Conservation (phyloP, 1,284 basidiomycete genomes). For the Cerioporus squamosus region DNA sequence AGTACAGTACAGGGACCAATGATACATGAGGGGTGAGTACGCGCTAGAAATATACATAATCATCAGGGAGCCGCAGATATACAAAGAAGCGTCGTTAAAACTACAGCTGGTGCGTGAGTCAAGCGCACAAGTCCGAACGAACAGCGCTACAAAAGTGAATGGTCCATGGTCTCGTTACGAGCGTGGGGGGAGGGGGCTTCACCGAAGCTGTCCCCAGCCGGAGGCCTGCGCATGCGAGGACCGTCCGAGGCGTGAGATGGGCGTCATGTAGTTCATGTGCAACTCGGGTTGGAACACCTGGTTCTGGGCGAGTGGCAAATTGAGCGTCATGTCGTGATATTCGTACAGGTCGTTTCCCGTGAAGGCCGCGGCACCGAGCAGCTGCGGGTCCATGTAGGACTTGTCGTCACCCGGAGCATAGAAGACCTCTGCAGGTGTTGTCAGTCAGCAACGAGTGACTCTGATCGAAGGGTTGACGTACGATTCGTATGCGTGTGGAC, state of each 20-base stretch:
- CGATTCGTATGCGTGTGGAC: not conserved
- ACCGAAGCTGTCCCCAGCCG: not conserved
- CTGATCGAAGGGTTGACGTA: not conserved
- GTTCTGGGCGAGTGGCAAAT: not conserved
- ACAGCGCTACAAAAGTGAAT: not conserved
- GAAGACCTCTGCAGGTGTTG: not conserved
- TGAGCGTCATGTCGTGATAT: not conserved
- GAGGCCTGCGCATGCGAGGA: not conserved
- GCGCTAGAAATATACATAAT: not conserved
- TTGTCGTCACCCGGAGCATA: not conserved
- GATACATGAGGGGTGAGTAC: slow-evolving; percentile 1
- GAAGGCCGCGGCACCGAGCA: not conserved
- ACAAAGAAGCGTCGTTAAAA: not conserved
- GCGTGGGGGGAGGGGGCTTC: not conserved
- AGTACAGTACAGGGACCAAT: not conserved
- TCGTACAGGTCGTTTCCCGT: not conserved
- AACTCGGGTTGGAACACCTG: not conserved
- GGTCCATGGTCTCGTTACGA: not conserved
- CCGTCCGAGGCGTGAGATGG: not conserved
- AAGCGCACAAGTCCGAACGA: slow-evolving; percentile 8
- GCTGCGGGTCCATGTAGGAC: not conserved
- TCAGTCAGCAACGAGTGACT: not conserved
- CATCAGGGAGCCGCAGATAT: not conserved
- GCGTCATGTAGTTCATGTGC: not conserved
- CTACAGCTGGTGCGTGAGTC: not conserved